Evolutionary conservation across 192 early-diverging fungal genomes (phyloP), one percentile per base, ranked within the genome.

Genomic region (Backusella morwellensis): DNA sequence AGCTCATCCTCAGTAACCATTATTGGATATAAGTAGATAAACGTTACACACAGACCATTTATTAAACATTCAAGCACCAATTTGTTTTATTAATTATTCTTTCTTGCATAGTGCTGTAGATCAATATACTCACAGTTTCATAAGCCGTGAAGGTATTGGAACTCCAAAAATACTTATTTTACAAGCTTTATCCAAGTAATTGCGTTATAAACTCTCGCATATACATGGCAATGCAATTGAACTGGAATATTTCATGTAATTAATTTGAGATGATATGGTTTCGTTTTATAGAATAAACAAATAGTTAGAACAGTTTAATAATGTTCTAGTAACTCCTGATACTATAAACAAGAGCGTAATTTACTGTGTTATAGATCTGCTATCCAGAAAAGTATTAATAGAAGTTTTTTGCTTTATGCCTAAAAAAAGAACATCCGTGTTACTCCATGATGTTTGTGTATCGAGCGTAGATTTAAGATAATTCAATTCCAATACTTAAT

Each of bases 311-410:
- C 54, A 9, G 21, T 21, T 56, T 26, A 21, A 56, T 56, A 9
- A 26, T 56, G 21, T 56, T 56, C n/a, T 21, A 56, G 19, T 9
- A 56, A 56, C 21, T 23, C 21, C 8, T 56, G 9, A 56, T 21
- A 21, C 19, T 56, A 21, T n/a, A 56, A 56, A 21, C 9, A 56
- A 56, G 23, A 56, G n/a, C n/a, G 9, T 56, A n/a, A 7, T 56
- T 21, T 21, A 23, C 8, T 9, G 54, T 9, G 21, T 21, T 21
- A 1, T 56, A 21, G 54, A 56, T 26, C 54, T 56, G 54, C 0
- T 56, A 56, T 56, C 54, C 54, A 56, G 54, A 56, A 56, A 56
- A 21, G 21, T 56, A 56, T 56, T 56, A 56, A 56, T 56, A 56
- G 54, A 17, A 44, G 15, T 44, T 44, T 44, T 44, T 44, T 44